phyloP scores from a whole-genome alignment of 495 filamentous ascomycete genomes.

The Usnea hakonensis region DNA sequence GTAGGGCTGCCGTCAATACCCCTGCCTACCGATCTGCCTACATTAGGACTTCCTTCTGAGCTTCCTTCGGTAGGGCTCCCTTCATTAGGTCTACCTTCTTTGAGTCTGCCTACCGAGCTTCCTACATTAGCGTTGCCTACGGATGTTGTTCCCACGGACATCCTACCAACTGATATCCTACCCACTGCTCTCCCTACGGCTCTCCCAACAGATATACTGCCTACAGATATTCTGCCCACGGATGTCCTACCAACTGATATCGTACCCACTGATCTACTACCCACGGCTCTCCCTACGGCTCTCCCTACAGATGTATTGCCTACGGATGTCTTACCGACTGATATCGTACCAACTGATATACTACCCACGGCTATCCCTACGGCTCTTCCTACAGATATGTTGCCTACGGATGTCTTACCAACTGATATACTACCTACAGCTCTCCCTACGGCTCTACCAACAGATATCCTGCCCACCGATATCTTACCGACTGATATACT shows the following conservation, averaged over 20 bases:
- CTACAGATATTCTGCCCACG: neutral
- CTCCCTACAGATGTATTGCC: neutral
- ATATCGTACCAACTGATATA: neutral
- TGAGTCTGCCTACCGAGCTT: neutral
- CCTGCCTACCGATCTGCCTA: neutral
- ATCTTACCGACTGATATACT: neutral
- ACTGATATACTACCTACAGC: neutral
- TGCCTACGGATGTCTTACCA: neutral
- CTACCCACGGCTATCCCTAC: neutral
- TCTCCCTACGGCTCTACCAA: neutral
- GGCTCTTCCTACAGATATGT: neutral
- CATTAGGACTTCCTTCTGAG: neutral
- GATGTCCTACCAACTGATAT: neutral
- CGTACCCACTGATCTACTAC: neutral
- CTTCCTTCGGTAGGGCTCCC: neutral
- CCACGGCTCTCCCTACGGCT: too few relatives aligned
- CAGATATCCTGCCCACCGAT: neutral
- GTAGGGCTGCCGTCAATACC: neutral
- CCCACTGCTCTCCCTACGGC: too few relatives aligned
- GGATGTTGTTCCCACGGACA: neutral
- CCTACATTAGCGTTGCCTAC: neutral
- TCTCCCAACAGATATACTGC: neutral
- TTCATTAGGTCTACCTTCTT: neutral
- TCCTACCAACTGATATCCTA: neutral
- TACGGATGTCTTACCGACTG: neutral